Conservation (phyloP, 176 grass and related monocot genomes). For the Thinopyrum elongatum region DNA sequence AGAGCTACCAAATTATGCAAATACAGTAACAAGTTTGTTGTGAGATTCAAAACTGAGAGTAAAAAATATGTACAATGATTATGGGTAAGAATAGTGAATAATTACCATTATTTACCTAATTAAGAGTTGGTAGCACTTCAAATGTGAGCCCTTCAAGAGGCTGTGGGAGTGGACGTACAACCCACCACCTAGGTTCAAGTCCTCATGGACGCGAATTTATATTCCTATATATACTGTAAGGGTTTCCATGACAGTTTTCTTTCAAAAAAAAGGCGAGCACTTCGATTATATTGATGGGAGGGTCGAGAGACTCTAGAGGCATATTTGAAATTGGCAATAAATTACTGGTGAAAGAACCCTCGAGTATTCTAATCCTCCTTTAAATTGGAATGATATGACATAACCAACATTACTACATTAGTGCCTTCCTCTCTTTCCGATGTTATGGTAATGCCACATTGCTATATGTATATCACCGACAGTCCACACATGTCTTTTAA, state of each 20-base stretch:
- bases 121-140: neutral
- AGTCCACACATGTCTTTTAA: neutral
- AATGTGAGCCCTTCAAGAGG: neutral
- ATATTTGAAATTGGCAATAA: neutral
- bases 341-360: neutral
- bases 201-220: neutral
- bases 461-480: neutral
- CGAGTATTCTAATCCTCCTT: neutral
- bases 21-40: neutral
- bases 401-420: neutral
- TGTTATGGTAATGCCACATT: neutral
- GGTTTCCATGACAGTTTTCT: no score
- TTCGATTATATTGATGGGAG: neutral
- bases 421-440: neutral
- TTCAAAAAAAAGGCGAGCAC: no score
- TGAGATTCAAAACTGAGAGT: neutral
- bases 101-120: neutral
- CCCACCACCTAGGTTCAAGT: neutral
- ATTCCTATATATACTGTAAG: neutral
- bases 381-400: constrained; percentile 15
- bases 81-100: neutral
- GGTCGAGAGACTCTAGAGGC: neutral
- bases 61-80: neutral
- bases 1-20: neutral
- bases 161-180: neutral